These are phyloP conservation scores for Chaetomium fimeti DNA, from an alignment of 495 filamentous ascomycete species.

Conservation along the genomic window DNA sequence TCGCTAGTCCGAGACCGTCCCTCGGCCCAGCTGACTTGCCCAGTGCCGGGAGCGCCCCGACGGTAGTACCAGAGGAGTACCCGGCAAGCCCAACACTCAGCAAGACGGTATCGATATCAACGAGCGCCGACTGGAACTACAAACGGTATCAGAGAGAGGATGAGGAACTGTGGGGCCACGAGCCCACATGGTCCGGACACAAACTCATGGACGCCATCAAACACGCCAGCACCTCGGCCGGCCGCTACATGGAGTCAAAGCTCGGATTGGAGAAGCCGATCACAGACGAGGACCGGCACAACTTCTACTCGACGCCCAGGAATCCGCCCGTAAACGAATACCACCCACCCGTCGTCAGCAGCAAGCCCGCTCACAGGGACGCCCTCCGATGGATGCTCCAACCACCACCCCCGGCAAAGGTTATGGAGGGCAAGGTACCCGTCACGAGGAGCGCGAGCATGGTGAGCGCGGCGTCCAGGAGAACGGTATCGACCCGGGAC, in stretches of 20 bases:
- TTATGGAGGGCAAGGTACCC: slow-evolving; percentile 80
- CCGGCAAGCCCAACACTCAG: slow-evolving; percentile 31
- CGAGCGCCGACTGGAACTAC: slow-evolving; percentile 63
- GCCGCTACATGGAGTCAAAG: slow-evolving; percentile 47
- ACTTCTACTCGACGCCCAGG: slow-evolving; percentile 62
- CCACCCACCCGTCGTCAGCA: slow-evolving; percentile 82
- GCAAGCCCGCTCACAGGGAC: slow-evolving; percentile 60
- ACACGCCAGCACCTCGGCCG: slow-evolving; percentile 51
- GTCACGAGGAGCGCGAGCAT: slow-evolving; percentile 52
- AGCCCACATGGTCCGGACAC: slow-evolving; percentile 42
- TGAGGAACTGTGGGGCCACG: slow-evolving; percentile 73
- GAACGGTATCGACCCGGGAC: slow-evolving; percentile 28
- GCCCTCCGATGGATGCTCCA: slow-evolving; percentile 88
- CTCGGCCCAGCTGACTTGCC: slow-evolving; percentile 5
- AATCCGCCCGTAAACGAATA: slow-evolving; percentile 83
- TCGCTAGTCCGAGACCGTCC: slow-evolving; percentile 27
- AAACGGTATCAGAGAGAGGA: slow-evolving; percentile 81
- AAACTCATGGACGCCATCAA: slow-evolving; percentile 52
- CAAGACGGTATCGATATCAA: slow-evolving; percentile 34
- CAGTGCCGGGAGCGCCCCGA: slow-evolving; percentile 32
- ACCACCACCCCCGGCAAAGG: slow-evolving; percentile 74
- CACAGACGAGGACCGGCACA: slow-evolving; percentile 45
- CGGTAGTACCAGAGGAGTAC: slow-evolving; percentile 33
- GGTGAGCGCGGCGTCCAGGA: slow-evolving; percentile 36
- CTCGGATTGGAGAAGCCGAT: slow-evolving; percentile 43